Conservation (phyloP, 352 stramenopile species). For the Sclerospora graminicola region DNA sequence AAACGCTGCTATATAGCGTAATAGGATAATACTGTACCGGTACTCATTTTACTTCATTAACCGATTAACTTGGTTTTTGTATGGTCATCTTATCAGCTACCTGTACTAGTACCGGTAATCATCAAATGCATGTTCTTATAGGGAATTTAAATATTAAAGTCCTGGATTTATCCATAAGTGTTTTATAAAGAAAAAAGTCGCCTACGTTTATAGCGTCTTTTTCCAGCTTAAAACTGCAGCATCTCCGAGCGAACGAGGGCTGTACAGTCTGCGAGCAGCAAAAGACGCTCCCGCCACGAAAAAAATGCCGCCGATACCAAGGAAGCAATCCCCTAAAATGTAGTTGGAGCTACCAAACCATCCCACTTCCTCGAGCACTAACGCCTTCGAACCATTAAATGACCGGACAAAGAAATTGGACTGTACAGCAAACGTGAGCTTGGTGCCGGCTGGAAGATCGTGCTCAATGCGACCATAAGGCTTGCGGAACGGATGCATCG, state of each 20-base stretch:
- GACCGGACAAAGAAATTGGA: conserved; percentile 73
- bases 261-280: conserved; percentile 31
- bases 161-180: too few relatives aligned
- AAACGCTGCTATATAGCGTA: too few relatives aligned
- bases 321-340: conserved; percentile 41
- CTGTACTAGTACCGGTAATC: too few relatives aligned
- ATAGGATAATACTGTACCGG: too few relatives aligned
- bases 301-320: conserved; percentile 47
- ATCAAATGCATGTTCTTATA: too few relatives aligned
- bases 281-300: conserved; percentile 36
- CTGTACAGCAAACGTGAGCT: conserved; percentile 62
- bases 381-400: conserved; percentile 50
- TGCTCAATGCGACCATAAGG: conserved; percentile 49
- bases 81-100: too few relatives aligned
- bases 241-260: conserved; percentile 37
- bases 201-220: too few relatives aligned
- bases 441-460: conserved; percentile 42
- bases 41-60: too few relatives aligned
- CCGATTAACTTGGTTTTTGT: too few relatives aligned
- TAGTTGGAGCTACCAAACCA: conserved; percentile 66
- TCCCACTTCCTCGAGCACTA: conserved; percentile 49
- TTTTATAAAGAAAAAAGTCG: too few relatives aligned
- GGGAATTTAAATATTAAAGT: too few relatives aligned
- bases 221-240: too few relatives aligned
- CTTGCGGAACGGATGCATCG: conserved; percentile 57